Conservation (phyloP, 192 early-diverging fungal genomes). For the Coemansia sp. region DNA sequence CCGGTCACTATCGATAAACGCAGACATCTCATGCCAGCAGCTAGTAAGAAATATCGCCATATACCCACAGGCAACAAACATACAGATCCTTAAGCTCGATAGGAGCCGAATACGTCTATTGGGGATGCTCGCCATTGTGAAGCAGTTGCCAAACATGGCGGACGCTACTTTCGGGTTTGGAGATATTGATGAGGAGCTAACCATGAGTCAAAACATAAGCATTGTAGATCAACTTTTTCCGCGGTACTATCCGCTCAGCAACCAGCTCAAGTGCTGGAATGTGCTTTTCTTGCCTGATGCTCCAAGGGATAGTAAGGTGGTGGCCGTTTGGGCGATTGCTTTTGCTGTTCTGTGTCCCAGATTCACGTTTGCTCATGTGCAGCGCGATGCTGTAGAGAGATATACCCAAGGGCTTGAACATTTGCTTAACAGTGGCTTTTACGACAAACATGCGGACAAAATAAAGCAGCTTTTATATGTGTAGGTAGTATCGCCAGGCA, state of each 20-base stretch:
- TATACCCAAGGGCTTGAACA: too few relatives aligned
- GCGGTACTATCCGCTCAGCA: background rate
- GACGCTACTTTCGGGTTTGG: background rate
- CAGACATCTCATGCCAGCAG: background rate
- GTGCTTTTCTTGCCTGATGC: background rate
- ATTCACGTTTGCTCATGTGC: too few relatives aligned
- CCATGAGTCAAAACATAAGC: background rate
- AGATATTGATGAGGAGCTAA: background rate
- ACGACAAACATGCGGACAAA: too few relatives aligned
- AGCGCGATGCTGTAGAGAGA: too few relatives aligned
- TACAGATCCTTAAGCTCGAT: background rate
- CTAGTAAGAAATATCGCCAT: background rate
- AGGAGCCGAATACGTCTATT: background rate
- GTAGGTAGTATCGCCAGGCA: too few relatives aligned
- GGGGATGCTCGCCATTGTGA: background rate
- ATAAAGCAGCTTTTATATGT: too few relatives aligned
- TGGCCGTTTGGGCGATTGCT: background rate
- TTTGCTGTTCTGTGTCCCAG: too few relatives aligned
- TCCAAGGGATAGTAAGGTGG: background rate
- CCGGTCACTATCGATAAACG: background rate
- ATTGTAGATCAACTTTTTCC: background rate
- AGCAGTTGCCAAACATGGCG: background rate
- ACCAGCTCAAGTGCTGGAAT: background rate
- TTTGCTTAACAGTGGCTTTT: too few relatives aligned
- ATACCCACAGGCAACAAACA: background rate